Base-by-base conservation (phyloP, 2,329 filamentous ascomycete species). In the Blastomyces emzantsi region DNA sequence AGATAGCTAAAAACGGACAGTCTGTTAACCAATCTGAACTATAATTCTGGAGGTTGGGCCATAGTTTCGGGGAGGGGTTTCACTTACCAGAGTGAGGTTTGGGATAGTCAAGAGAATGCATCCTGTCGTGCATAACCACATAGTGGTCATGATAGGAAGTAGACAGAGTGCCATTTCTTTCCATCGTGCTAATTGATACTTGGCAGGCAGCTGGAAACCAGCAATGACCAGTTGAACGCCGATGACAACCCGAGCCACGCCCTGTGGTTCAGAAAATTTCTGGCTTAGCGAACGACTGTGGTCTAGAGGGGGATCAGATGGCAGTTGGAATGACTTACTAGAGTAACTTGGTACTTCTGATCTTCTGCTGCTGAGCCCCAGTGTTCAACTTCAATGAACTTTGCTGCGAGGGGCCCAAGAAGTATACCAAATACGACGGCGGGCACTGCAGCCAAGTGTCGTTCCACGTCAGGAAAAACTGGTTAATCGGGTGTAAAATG, bases 211-310 rank as follows among this genome's bases (percentile, higher is more conserved):
- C 68, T 87, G 83, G 67, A 83, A 87, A 33, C 85, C 85, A 1
- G 83, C 84, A 64, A 87, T 87, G 45, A 86, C 78, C n/a, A 87
- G 77, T 67, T 87, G 84, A 1, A 87, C 78, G 3, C 84, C 83
- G 63, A 87, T 86, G 64, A 87, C 83, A 36, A 87, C 76, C n/a
- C 85, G 79, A 65, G 79, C 80, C 8, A 86, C 68, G 15, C 80
- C 81, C 71, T 79, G 25, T 62, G 19, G 36, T n/a, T 11, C 11
- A 25, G 6, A 22, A 5, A 3, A 52, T 8, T 1, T 30, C 67
- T 57, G 69, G 67, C 33, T 59, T 22, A 19, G 33, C 55, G 8
- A 43, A 57, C 55, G 55, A 22, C n/a, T 25, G 33, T 39, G 30
- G 36, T 57, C 55, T 36, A 9, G 11, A 22, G 30, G 19, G n/a